phyloP scores from a whole-genome alignment of 495 filamentous ascomycete genomes.

The Aspergillus campestris region DNA sequence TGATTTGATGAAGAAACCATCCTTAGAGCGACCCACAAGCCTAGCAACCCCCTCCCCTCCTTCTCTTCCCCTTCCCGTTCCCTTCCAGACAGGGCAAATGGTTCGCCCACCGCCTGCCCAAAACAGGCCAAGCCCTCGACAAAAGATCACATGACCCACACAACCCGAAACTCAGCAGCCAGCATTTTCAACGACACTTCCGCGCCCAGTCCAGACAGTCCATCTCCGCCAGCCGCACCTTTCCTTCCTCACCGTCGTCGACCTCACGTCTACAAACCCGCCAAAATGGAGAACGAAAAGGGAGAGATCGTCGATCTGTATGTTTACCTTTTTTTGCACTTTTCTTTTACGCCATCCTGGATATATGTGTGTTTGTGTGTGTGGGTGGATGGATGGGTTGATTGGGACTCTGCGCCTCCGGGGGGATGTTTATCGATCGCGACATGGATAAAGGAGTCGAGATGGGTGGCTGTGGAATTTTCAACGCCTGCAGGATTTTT shows the following conservation, averaged over 20 bases:
- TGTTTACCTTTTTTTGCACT: slow-evolving; percentile 22
- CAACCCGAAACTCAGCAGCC: slow-evolving; percentile 27
- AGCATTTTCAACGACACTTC: slow-evolving; percentile 13
- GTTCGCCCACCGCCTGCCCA: background rate
- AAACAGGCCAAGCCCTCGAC: slow-evolving; percentile 26
- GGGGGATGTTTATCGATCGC: too few species aligned
- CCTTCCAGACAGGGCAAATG: background rate
- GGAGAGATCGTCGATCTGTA: slow-evolving; percentile 99
- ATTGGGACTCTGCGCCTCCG: background rate
- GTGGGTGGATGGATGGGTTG: background rate
- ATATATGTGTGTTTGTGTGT: background rate
- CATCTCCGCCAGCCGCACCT: slow-evolving; percentile 19
- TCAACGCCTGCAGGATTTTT: too few species aligned
- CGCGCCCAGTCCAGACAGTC: slow-evolving; percentile 10
- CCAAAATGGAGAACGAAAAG: slow-evolving; percentile 91
- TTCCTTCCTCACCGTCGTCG: slow-evolving; percentile 31
- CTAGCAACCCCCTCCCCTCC: too few species aligned
- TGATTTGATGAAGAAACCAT: too few species aligned
- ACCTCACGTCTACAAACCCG: slow-evolving; percentile 36
- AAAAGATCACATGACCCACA: slow-evolving; percentile 47
- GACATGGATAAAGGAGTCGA: too few species aligned
- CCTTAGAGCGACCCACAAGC: too few species aligned
- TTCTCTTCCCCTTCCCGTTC: too few species aligned
- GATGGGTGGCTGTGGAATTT: too few species aligned
- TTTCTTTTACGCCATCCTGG: background rate